Base-by-base conservation (phyloP, 495 filamentous ascomycete genomes). In the Neurospora sp. region DNA sequence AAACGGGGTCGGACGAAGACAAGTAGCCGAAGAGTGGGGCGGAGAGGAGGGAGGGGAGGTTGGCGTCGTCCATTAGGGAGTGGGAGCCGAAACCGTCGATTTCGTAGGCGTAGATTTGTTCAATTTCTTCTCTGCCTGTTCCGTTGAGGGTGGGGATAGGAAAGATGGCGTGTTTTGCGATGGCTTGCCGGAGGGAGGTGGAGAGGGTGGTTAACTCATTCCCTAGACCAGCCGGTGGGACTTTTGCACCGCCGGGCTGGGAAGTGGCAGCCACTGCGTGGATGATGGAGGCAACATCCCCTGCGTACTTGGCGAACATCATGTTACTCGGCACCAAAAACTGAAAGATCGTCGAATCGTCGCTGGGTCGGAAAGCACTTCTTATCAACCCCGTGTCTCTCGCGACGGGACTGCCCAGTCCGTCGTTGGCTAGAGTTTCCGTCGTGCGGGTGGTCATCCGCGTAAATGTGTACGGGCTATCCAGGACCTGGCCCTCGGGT, bases 281-380 rank as follows among this genome's bases (percentile, higher is more conserved):
- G 81, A 88, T 85, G 73, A 92, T 90, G 10, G 77, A 59, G 0
- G 85, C 81, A 12, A 83, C 81, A 0, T 77, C 78, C 4, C 78
- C 81, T 1, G 91, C 82, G 71, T 87, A 88, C 38, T 83, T 76
- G 18, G 86, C 82, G 75, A 91, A 91, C 86, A 91, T 90, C 90
- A 91, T 91, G 72, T 91, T 92, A 4, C 86, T 84, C 1, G 90
- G 90, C 39, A 92, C 85, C 73, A 90, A 81, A 20, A 89, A 83
- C 76, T 89, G 87, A 71, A 82, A 89, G 69, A 87, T 86, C 1
- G 78, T 83, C 22, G 82, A 73, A 77, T 92, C 90, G 77, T 92
- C 90, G 27, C 86, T 89, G 1, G 90, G 90, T 4, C 90, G 81
- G 80, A 91, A 91, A 9, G 87, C 88, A 69, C 85, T 87, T 2